A percentile compares a stretch with the other conserved stretches of the same genome.
phyloP scores from a whole-genome alignment of 108 stramenopile genomes.

The Pseudonitzschia delicatissima region DNA sequence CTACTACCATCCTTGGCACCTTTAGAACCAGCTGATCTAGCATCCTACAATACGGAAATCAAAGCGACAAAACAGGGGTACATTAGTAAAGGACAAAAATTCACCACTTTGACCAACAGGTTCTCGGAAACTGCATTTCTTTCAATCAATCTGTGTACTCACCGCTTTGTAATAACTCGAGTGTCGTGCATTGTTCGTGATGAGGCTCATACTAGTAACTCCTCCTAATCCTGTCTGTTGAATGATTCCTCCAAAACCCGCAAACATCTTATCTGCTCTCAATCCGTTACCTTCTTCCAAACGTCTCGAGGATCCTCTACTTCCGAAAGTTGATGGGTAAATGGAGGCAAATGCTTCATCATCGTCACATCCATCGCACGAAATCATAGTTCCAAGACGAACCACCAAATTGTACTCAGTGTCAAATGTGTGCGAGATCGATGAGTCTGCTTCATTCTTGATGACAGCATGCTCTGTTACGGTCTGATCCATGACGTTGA shows the following conservation, averaged over 20 bases:
- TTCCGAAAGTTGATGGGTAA: conserved; percentile 10
- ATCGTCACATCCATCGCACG: conserved; percentile 6
- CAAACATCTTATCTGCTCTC: no score
- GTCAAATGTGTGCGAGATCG: conserved; percentile 11
- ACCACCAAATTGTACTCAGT: conserved; percentile 4
- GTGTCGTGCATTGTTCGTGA: background rate
- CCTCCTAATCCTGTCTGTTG: background rate
- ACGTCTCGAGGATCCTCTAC: background rate
- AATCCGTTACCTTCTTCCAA: background rate
- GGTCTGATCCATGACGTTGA: conserved; percentile 2
- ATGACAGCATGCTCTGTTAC: background rate
- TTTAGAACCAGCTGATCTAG: background rate
- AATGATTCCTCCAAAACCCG: background rate
- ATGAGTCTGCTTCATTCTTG: background rate
- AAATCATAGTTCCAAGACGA: conserved; percentile 5
- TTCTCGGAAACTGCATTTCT: no score
- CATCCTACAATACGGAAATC: no score
- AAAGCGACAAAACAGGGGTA: no score
- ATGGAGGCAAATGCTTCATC: conserved; percentile 6
- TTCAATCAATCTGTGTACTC: no score
- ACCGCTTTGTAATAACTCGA: conserved; percentile 1
- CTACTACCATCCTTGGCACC: background rate
- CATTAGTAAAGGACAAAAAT: no score
- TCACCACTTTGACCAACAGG: no score
- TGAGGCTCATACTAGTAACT: background rate